Evolutionary conservation across 495 filamentous ascomycete genomes (phyloP), one percentile per base, ranked within the genome.

Genomic region (Xylaria cubensis): DNA sequence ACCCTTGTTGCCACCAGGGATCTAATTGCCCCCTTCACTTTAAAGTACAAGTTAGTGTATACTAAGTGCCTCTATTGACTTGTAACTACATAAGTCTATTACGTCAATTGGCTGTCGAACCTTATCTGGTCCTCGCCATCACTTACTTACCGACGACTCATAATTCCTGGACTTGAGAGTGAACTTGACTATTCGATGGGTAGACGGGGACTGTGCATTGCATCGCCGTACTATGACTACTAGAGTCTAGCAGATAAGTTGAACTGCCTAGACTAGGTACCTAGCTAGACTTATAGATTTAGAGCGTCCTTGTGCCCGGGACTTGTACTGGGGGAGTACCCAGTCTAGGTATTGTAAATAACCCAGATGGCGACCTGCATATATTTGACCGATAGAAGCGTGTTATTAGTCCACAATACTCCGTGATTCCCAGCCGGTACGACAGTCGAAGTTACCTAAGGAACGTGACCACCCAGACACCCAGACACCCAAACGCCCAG

Each of bases 1-100:
- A 55, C 65, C 65, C 65, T 50, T 67, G 65, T 67, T 67, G 65
- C 50, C 50, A 41, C 50, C 65, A 42, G 65, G 46, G 65, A 56
- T 34, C 26, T 51, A 36, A 32, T 41, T 56, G 44, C 65, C 44
- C 64, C 44, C 65, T 21, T 34, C 29, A 21, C 63, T 41, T 67
- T 21, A 4, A 56, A 34, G 61, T n/a, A 64, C 61, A n/a, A 12
- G 61, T 24, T 44, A 64, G 61, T 34, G 13, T 42, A 2, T 21
- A n/a, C 29, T 21, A 21, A 8, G 58, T 21, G 39, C 32, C 58
- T 56, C 0, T 56, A 39, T 17, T n/a, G 58, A 61, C 32, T 39
- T 39, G 32, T 21, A 61, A 34, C 39, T 53, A 53, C 41, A 53
- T 19, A 53, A 53, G 46, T 55, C 65, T 67, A 56, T 67, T 67